Evolutionary conservation across 2,329 filamentous ascomycete species (phyloP), one percentile per base, ranked within the genome.

Genomic region (Ampelomyces quisqualis): DNA sequence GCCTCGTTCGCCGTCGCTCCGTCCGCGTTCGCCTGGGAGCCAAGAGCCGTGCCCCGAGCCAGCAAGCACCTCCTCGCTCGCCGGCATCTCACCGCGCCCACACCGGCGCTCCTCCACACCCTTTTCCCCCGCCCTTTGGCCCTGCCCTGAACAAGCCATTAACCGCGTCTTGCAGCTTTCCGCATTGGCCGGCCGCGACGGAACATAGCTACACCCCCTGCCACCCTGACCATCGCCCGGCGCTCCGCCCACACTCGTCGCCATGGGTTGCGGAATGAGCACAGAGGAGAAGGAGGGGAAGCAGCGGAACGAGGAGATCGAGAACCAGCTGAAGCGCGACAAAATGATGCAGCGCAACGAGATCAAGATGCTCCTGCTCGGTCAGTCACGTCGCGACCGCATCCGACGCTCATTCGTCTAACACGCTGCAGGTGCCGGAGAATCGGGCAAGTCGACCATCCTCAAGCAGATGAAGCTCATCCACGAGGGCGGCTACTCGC

Each of bases 221-320:
- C 23, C 41, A 51, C 53, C 59, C 43, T 65, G 65, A 62, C 67
- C 56, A 46, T 45, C 40, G 36, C 26, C 27, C 31, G 27, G 29
- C 24, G 42, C 38, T 28, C 46, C 41, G 26, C 38, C 42, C 29
- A 26, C 45, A 47, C 22, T 51, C 49, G 56, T 70, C 85, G 90
- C 78, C 65, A 98, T 98, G 93, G 93, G 93, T 84, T 98, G 93
- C 74, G 91, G 91, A 76, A 95, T 96, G 89, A 97, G 91, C 73
- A 95, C 93, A 69, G 93, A 97, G 79, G 93, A 97, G 77, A 96
- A 96, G 86, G 93, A 97, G 90, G 91, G 93, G 77, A 97, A 96
- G 88, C 88, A 90, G 79, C 86, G 93, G 63, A 97, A 98, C 72
- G 93, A 98, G 81, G 91, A 97, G 83, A 98, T 98, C 68, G 93